Base-by-base conservation (phyloP, 768 basidiomycete genomes). In the Galerina sulciceps region DNA sequence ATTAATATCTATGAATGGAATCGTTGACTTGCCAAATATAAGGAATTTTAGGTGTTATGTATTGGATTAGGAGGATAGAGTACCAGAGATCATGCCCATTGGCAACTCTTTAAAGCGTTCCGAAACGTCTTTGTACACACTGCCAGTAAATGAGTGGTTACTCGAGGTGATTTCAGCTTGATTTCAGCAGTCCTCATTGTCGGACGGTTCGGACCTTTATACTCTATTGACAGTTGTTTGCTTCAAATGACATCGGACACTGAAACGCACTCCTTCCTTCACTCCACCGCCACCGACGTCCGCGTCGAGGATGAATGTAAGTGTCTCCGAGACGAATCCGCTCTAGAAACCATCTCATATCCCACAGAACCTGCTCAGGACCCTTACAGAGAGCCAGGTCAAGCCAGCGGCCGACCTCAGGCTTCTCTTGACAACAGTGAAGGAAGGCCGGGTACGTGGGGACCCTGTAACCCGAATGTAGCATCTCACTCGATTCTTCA, bases 321-420 rank as follows among this genome's bases (percentile, higher is more conserved):
- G 76, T 71, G 35, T 23, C 36, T 53, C 40, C 17, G 35, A 34
- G 38, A 51, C 66, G 62, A 67, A 73, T 69, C 69, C 73, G 71
- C 41, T 69, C 41, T 58, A 53, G 31, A 63, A 58, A n/a, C n/a
- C 10, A 31, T 22, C 53, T 58, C 18, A 60, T 31, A 10, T 11
- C 17, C 22, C 23, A 5, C 53, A 96, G 95, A 94, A 96, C 77
- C 89, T 97, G 72, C 83, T 96, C 47, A 85, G 90, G 78, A 92
- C 91, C 53, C 84, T 97, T 70, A 90, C 93, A 41, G 86, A 87
- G 72, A 88, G 88, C 71, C 87, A 86, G 64, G 81, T 87, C 68
- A 87, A 85, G 74, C 79, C 83, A 48, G 84, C 88, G 64, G 79
- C 83, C 57, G 92, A 94, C 77, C 87, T 97, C 65, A 89, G 87